Evolutionary conservation across 169 alveolate species (phyloP), one percentile per base, ranked within the genome.

Genomic region (Hammondia hammondi): DNA sequence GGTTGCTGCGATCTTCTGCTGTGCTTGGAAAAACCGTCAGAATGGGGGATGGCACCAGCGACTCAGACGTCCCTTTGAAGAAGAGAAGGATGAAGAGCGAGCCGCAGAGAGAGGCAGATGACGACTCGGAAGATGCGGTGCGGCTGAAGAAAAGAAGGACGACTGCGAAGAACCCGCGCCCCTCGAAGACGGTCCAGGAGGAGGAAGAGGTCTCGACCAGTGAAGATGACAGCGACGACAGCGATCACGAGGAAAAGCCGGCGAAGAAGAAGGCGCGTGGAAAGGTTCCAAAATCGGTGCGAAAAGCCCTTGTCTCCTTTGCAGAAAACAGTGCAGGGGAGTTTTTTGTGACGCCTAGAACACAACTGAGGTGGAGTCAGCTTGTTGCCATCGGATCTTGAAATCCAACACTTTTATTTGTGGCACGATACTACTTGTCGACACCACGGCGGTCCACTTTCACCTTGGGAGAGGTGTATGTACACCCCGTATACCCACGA

Each of bases 41-140:
- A 39, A 77, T 77, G 87, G 87, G 45, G 87, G 87, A 77, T 24
- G 39, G 84, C 24, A 77, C 52, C 48, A 77, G 87, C 48, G 87
- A 77, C 87, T 77, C 87, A 5, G 87, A 77, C 27, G 87, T 32
- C 17, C 87, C 87, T 77, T 39, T 77, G 87, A 77, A 77, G 87
- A 77, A 77, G 48, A 77, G 29, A 21, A 32, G 21, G 87, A 77
- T 19, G 43, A 77, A 32, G 87, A 77, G 32, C 24, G 48, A 32
- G 43, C 27, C 48, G 14, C 24, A 77, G 87, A 77, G 46, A 24
- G 87, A 32, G 6, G 87, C 0, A 17, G 87, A 32, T 7, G 87
- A 32, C 0, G 87, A 77, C 27, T 77, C 87, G 5, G 87, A 77
- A 77, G 87, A 77, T 7, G 45, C 87, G 21, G 12, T 77, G 87